phyloP scores from a whole-genome alignment of 805 yeast species.

The Schizosaccharomyces osmophilus region DNA sequence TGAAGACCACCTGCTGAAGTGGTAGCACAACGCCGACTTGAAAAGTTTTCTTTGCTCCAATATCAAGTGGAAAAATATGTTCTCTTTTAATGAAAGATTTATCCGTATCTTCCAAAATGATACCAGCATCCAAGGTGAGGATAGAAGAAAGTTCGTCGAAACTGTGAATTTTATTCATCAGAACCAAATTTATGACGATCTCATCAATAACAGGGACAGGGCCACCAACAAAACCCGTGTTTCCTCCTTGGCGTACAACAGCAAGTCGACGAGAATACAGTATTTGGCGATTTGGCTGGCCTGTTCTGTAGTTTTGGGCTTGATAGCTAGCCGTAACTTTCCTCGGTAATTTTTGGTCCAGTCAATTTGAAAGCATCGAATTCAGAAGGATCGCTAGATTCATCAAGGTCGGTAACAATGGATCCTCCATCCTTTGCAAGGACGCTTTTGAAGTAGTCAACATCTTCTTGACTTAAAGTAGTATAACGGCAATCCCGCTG shows the following conservation, averaged over 20 bases:
- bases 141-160: slow-evolving; percentile 69
- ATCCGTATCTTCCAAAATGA: slow-evolving; percentile 69
- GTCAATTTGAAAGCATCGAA: slow-evolving; percentile 60
- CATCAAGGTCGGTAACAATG: neutral
- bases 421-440: neutral
- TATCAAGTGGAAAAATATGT: slow-evolving; percentile 72
- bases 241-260: slow-evolving; percentile 90
- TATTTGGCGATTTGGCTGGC: slow-evolving; percentile 54
- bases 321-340: slow-evolving; percentile 54
- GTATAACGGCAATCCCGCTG: neutral
- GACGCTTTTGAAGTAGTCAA: neutral
- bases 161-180: slow-evolving; percentile 51
- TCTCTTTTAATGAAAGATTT: slow-evolving; percentile 52
- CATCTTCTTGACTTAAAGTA: neutral
- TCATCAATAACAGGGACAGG: slow-evolving; percentile 83
- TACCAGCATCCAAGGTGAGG: slow-evolving; percentile 73
- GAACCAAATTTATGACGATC: slow-evolving; percentile 43
- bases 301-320: slow-evolving; percentile 61
- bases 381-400: slow-evolving; percentile 16
- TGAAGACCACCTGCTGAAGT: slow-evolving; percentile 92
- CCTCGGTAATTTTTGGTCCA: slow-evolving; percentile 88
- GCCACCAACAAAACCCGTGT: slow-evolving; percentile 90
- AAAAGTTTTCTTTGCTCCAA: slow-evolving; percentile 93
- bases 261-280: slow-evolving; percentile 56
- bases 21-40: slow-evolving; percentile 81